Conservation (phyloP, 2,329 filamentous ascomycete species). For the Mycocentrospora acerina region DNA sequence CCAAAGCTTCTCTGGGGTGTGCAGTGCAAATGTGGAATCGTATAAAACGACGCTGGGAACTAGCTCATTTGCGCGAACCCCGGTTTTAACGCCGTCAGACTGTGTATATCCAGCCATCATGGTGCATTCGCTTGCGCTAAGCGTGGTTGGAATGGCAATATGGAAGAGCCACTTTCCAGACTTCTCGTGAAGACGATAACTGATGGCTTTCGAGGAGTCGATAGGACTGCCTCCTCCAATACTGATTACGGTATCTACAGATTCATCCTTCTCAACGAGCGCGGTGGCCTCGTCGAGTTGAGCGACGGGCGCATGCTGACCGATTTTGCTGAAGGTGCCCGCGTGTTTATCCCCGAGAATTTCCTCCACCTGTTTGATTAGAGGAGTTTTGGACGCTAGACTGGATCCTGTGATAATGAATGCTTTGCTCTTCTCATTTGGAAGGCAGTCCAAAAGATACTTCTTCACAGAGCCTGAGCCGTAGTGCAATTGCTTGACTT, state of each 20-base stretch:
- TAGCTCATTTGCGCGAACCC: conserved; percentile 46
- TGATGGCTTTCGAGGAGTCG: conserved; percentile 47
- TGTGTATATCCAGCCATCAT: conserved; percentile 55
- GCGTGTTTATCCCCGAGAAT: conserved; percentile 52
- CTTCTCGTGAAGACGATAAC: conserved; percentile 38
- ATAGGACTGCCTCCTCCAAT: conserved; percentile 60
- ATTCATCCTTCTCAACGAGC: conserved; percentile 46
- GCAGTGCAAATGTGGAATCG: conserved; percentile 52
- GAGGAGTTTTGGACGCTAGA: conserved; percentile 55
- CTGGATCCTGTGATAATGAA: conserved; percentile 60
- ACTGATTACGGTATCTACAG: conserved; percentile 57
- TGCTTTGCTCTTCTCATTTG: conserved; percentile 50
- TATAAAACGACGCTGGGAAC: conserved; percentile 55
- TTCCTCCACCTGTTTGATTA: conserved; percentile 55
- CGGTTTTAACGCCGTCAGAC: conserved; percentile 52
- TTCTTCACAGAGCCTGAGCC: conserved; percentile 50
- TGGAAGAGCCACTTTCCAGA: conserved; percentile 39
- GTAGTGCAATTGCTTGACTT: conserved; percentile 54
- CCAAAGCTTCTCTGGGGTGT: conserved; percentile 55
- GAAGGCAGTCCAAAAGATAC: conserved; percentile 51
- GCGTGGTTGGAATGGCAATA: conserved; percentile 43
- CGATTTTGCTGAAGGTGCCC: conserved; percentile 57
- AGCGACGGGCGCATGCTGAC: conserved; percentile 58
- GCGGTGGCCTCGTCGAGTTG: conserved; percentile 56
- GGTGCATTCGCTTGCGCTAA: conserved; percentile 58